A percentile compares a stretch with the other conserved stretches of the same genome.
Conservation (phyloP, 2,329 filamentous ascomycete species). For the Aspergillus phoenicis region DNA sequence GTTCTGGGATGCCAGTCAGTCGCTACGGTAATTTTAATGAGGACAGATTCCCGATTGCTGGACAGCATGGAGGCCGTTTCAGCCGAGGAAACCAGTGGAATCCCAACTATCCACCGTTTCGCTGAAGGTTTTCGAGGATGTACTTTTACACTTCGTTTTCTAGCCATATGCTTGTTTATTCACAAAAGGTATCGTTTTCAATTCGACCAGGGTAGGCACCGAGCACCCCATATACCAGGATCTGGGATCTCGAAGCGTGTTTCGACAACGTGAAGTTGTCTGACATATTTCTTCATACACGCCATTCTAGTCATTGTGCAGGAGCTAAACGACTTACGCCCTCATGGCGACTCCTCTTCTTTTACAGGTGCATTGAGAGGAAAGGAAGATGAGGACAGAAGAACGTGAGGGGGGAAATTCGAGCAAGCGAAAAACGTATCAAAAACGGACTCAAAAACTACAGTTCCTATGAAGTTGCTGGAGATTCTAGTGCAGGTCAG, state of each 20-base stretch:
- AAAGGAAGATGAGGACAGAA: too few species aligned
- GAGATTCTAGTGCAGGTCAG: slow-evolving; percentile 23
- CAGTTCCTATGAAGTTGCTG: slow-evolving; percentile 23
- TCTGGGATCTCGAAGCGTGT: not conserved
- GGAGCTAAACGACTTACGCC: not conserved
- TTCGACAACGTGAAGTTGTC: not conserved
- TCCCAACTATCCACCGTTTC: slow-evolving; percentile 40
- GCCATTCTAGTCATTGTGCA: not conserved
- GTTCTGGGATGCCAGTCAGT: slow-evolving; percentile 68
- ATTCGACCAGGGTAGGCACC: not conserved
- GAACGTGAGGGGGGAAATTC: not conserved
- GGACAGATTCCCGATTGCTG: slow-evolving; percentile 39
- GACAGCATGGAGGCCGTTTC: slow-evolving; percentile 43
- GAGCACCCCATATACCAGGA: not conserved
- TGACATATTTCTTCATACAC: not conserved
- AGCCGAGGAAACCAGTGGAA: slow-evolving; percentile 42
- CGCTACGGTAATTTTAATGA: slow-evolving; percentile 57
- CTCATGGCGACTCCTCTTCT: not conserved
- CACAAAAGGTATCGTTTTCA: not conserved
- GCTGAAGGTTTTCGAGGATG: slow-evolving; percentile 26
- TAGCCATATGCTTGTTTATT: not conserved
- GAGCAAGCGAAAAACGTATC: not conserved
- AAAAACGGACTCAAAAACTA: slow-evolving; percentile 1
- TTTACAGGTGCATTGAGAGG: not conserved
- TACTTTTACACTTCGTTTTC: not conserved